Evolutionary conservation across 768 basidiomycete genomes (phyloP), one percentile per base, ranked within the genome.

Genomic region (Candolleomyces efflorescens): DNA sequence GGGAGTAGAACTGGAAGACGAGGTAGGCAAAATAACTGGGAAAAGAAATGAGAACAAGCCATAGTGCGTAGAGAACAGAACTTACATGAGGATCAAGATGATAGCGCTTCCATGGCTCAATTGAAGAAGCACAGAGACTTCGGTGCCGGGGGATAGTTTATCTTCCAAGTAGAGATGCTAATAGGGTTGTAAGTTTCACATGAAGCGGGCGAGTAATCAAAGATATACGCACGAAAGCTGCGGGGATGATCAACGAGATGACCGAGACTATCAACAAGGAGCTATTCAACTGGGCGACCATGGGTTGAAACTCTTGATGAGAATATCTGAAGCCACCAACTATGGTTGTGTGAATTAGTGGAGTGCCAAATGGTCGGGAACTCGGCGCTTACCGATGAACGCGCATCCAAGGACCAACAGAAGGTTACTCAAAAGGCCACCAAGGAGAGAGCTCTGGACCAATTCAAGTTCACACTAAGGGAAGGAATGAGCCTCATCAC

Each of bases 391-490:
- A 82, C 86, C 64, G 82, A 94, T 68, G 84, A 94, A 64, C 70
- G 89, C 69, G 87, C 94, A 72, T 86, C 94, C 56, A 81, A 93
- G 68, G 79, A 94, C 75, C 82, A 95, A 78, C 82, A 94, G 79
- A 85, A 94, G 69, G 85, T 94, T 70, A 60, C 78, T 80, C 41
- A 84, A 59, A 27, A 82, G 73, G 22, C 79, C 79, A 44, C 82
- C 82, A 12, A 82, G 71, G 7, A 82, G 66, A 3, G 77, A 75
- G 45, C 80, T 79, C 60, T 82, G 82, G 17, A 82, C 81, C 27
- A 82, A 73, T 48, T 77, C 77, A 4, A 83, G 69, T 63, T 83
- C 78, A 63, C 80, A 80, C 78, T 79, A 55, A 32, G 27, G 18
- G 71, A 61, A 41, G 66, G 48, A 23, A 27, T 18, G 13, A 22